These are phyloP conservation scores for Aureobasidium zeae DNA, from an alignment of 2,329 filamentous ascomycete species.

Conservation along the genomic window DNA sequence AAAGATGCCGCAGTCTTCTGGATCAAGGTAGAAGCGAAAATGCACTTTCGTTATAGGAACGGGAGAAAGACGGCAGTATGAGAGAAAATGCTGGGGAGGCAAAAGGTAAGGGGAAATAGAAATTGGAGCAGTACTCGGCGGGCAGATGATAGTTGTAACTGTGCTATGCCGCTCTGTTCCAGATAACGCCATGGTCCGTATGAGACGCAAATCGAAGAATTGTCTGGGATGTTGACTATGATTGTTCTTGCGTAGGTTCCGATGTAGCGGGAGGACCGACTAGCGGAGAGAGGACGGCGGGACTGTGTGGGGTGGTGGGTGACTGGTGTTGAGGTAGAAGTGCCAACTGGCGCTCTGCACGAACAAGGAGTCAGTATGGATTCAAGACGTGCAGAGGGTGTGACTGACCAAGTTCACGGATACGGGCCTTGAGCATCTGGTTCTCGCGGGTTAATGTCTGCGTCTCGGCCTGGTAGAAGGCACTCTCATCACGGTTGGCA, in stretches of 20 bases:
- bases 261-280: constrained; percentile 2
- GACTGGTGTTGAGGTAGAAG: neutral
- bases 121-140: neutral
- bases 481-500: constrained; percentile 58
- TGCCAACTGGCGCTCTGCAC: constrained; percentile 6
- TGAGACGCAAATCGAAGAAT: neutral
- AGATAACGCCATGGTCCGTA: constrained; percentile 3
- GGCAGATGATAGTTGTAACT: constrained; percentile 2
- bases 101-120: neutral
- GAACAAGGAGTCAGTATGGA: neutral
- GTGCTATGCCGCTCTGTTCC: neutral
- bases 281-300: constrained; percentile 10
- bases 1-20: no score
- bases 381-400: neutral
- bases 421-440: constrained; percentile 68
- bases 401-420: constrained; percentile 58
- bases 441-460: constrained; percentile 70
- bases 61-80: no score
- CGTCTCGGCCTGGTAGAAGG: constrained; percentile 75
- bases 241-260: neutral
- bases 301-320: constrained; percentile 10
- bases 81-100: neutral
- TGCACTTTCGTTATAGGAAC: no score
- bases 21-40: no score
- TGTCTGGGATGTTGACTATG: neutral